Evolutionary conservation across 23 red algal genomes (phyloP), one percentile per base, ranked within the genome.

Genomic region (Agarophyton chilense): DNA sequence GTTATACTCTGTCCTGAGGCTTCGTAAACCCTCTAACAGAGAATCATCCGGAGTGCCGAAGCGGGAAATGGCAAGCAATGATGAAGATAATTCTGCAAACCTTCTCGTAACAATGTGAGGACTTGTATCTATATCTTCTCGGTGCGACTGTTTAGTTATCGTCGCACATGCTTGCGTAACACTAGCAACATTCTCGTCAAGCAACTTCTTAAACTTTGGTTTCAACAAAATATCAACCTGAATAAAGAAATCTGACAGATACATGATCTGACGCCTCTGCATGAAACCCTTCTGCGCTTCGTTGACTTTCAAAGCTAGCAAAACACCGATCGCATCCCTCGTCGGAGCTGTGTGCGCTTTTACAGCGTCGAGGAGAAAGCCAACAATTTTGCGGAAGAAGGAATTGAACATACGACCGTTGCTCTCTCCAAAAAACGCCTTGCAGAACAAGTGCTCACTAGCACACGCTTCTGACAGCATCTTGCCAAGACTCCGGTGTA

Each of bases 391-490:
- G 38, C 50, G 33, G 53, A 99, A 93, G 65, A 95, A 85, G 0
- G 53, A 31, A 45, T 76, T 72, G 40, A 95, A 86, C 81, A 95
- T 81, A 11, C 52, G 51, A 2, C 81, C 75, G 42, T 68, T 77
- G 43, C 77, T 73, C 32, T 87, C 81, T 18, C 89, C 97, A 35
- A 99, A 96, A 44, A 94, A 91, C 31, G 81, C 51, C 22, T 82
- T 81, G 35, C 58, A 84, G 67, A 96, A 99, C 35, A 88, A 39
- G 45, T 84, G 74, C 88, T 99, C 97, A 32, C 81, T 68, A 5
- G 89, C 88, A 77, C 93, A 99, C 53, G 93, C 93, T 33, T 95
- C 93, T n/a, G 93, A 81, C 19, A 99, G 36, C 75, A 99, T 92
- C 44, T 94, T 99, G 0, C 87, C 89, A 21, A 99, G 65, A n/a